Evolutionary conservation across 805 yeast genomes (phyloP), one percentile per base, ranked within the genome.

Genomic region (Peterozyma toletana): DNA sequence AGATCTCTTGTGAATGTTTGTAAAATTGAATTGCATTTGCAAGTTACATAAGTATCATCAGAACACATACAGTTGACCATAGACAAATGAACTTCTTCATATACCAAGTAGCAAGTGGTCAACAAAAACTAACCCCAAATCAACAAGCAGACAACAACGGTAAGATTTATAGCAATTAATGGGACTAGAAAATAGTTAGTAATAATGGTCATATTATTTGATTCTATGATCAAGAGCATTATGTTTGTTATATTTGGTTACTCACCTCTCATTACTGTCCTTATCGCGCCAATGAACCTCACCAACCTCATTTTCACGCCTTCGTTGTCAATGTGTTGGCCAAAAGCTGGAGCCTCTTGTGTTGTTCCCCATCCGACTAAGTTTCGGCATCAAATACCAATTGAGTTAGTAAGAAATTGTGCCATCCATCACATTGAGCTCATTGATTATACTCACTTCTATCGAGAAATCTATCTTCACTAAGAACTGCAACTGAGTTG

Each of bases 391-490:
- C 7, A 7, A 7, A 5, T 5, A 7, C 27, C 27, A 21, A 7
- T 21, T 21, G 7, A 47, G 43, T 42, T 21, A 41, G 18, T 50
- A 49, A 13, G 13, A 6, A 4, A 29, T 13, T 57, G 50, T 51
- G 48, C 48, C 45, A 30, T 45, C 14, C 45, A 11, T 53, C 46
- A 29, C 50, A 48, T 21, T 52, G 55, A 9, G 62, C 65, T 66
- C 64, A 66, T 21, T 66, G 70, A 33, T 57, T 56, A 21, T 43
- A 39, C 64, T 53, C 64, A 67, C 64, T 62, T 62, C 84, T 55
- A 62, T 76, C 75, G 46, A 78, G 64, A 51, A 78, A 78, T 41
- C 84, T 55, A 54, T 78, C 84, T 51, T 78, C 84, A 45, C 80
- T 74, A 37, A 78, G 64, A 17, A 78, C 75, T 0, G 83, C 83